Percentiles rank a stretch among this genome's conserved stretches.
Conservation (phyloP, 352 stramenopile genomes). For the Pythium brachiatum region DNA sequence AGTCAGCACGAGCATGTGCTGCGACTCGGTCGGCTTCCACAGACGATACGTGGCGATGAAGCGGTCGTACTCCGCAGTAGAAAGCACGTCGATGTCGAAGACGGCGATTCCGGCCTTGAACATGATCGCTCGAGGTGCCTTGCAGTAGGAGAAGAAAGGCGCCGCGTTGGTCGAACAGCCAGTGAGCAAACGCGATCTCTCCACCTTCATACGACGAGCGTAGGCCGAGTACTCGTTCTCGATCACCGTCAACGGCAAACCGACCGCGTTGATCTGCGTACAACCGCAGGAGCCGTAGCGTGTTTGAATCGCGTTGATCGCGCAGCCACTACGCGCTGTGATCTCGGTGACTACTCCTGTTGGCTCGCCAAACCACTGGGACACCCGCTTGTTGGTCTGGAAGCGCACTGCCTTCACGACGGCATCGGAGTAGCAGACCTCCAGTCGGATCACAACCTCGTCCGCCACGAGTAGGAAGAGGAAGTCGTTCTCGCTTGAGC, state of each 20-base stretch:
- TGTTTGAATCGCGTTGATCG: background rate
- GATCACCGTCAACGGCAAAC: background rate
- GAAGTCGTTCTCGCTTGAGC: background rate
- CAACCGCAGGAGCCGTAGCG: background rate
- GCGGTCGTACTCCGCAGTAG: background rate
- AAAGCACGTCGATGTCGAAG: background rate
- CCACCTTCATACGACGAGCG: background rate
- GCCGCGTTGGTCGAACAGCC: background rate
- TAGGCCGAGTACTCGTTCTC: background rate
- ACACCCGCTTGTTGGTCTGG: background rate
- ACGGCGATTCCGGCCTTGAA: background rate
- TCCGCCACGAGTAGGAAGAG: background rate
- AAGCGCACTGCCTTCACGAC: background rate
- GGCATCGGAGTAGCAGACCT: background rate
- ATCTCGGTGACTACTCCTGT: too few species aligned
- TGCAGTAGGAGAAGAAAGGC: background rate
- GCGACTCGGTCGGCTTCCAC: background rate
- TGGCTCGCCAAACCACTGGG: background rate
- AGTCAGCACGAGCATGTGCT: slow-evolving; percentile 5
- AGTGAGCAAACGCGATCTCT: background rate
- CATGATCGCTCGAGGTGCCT: background rate
- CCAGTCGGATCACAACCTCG: background rate
- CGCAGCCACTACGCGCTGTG: background rate
- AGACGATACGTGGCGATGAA: background rate
- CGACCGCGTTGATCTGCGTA: background rate